phyloP scores from a whole-genome alignment of 2,329 filamentous ascomycete species.

The Aspergillus puulaauensis region DNA sequence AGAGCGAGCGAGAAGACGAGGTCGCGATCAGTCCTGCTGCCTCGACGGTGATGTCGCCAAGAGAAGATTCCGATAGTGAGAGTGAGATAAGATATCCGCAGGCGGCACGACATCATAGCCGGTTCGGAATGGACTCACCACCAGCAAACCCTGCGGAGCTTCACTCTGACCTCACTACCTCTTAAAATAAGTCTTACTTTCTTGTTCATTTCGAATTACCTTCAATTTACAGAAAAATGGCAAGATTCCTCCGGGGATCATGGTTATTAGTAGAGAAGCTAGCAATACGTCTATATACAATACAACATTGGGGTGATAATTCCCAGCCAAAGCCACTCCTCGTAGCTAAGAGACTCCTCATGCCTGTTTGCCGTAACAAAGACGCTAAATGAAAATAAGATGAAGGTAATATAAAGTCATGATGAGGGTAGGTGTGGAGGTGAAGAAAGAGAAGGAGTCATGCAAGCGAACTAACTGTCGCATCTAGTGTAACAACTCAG shows the following conservation, averaged over 20 bases:
- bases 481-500: slow-evolving; percentile 16
- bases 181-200: not conserved
- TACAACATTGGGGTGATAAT: slow-evolving; percentile 26
- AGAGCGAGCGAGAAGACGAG: slow-evolving; percentile 1
- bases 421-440: not conserved
- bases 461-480: slow-evolving; percentile 18
- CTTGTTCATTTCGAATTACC: too few relatives aligned
- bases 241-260: slow-evolving; percentile 24
- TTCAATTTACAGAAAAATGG: slow-evolving; percentile 5
- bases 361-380: slow-evolving; percentile 24
- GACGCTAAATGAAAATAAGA: slow-evolving; percentile 26
- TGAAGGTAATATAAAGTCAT: slow-evolving; percentile 8
- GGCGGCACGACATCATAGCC: not conserved
- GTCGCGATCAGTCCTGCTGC: not conserved
- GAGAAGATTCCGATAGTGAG: slow-evolving; percentile 9
- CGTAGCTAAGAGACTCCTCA: slow-evolving; percentile 21
- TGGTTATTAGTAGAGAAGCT: slow-evolving; percentile 16
- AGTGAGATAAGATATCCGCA: not conserved
- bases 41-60: slow-evolving; percentile 10
- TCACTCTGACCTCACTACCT: not conserved
- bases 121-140: not conserved
- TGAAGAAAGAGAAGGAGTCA: slow-evolving; percentile 14
- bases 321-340: slow-evolving; percentile 20
- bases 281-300: slow-evolving; percentile 34
- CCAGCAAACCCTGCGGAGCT: too few relatives aligned